Percentiles rank a stretch among this genome's conserved stretches.
Evolutionary conservation across 805 yeast species (phyloP).

Genomic region (Metschnikowia peoriensis): DNA sequence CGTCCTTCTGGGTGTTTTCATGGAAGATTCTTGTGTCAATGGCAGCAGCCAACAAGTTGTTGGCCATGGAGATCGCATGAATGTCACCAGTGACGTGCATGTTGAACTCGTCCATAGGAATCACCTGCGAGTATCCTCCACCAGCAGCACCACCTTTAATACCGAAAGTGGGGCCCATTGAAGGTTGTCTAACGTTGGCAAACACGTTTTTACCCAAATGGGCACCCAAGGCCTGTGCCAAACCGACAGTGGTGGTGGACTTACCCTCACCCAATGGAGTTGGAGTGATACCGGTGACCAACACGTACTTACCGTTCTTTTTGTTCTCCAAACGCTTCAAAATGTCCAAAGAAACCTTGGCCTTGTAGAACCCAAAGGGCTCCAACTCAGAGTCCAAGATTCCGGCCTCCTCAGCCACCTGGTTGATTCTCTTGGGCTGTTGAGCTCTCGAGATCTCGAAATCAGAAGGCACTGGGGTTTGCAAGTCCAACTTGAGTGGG

Average conservation of each 20-base stretch:
- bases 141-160: slow-evolving; percentile 92
- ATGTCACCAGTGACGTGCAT: slow-evolving; percentile 86
- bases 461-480: slow-evolving; percentile 77
- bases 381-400: slow-evolving; percentile 67
- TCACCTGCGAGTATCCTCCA: slow-evolving; percentile 84
- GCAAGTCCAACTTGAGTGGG: slow-evolving; percentile 56
- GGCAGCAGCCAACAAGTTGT: slow-evolving; percentile 80
- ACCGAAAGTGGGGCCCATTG: slow-evolving; percentile 89
- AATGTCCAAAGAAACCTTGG: slow-evolving; percentile 65
- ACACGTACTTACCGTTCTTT: slow-evolving; percentile 67
- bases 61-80: slow-evolving; percentile 81
- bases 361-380: slow-evolving; percentile 73
- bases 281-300: slow-evolving; percentile 84
- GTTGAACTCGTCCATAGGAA: slow-evolving; percentile 87
- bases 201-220: slow-evolving; percentile 65
- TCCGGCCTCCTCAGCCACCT: slow-evolving; percentile 69
- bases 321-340: slow-evolving; percentile 59
- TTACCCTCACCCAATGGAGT: slow-evolving; percentile 87
- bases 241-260: slow-evolving; percentile 79
- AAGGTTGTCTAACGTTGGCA: slow-evolving; percentile 84
- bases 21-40: slow-evolving; percentile 86
- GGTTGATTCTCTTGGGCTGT: slow-evolving; percentile 65
- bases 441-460: slow-evolving; percentile 76
- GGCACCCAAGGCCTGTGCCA: slow-evolving; percentile 79
- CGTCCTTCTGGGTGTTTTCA: slow-evolving; percentile 72